phyloP scores from a whole-genome alignment of 768 basidiomycete species.

The Xanthoconium purpureum region DNA sequence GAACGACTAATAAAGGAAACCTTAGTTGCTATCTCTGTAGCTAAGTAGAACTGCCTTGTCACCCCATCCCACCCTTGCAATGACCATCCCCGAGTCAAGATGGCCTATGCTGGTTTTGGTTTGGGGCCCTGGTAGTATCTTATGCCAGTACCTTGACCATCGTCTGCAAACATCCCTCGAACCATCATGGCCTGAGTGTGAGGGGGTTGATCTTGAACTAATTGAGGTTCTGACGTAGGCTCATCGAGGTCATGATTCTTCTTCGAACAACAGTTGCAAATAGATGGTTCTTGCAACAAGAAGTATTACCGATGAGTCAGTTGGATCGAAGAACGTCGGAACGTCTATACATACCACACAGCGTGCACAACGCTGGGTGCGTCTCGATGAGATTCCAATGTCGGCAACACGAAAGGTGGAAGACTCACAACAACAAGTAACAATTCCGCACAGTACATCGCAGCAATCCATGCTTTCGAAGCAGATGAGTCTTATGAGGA shows the following conservation, averaged over 20 bases:
- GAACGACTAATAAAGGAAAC: background rate
- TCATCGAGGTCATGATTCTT: constrained; percentile 2
- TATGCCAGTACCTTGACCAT: background rate
- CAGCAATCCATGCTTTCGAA: constrained; percentile 22
- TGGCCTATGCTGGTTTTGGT: constrained; percentile 8
- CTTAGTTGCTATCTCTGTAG: background rate
- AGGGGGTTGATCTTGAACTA: constrained; percentile 20
- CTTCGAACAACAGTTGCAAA: constrained; percentile 19
- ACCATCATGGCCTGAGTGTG: constrained; percentile 10
- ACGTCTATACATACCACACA: constrained; percentile 13
- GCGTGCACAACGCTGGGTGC: constrained; percentile 6
- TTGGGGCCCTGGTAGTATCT: constrained; percentile 19
- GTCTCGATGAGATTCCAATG: background rate
- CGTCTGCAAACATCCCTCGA: constrained; percentile 13
- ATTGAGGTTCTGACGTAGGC: background rate
- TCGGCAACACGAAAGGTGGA: background rate
- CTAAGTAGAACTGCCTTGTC: background rate
- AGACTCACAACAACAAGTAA: constrained; percentile 22
- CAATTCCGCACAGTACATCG: constrained; percentile 18
- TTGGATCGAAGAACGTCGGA: background rate
- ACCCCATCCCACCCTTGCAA: background rate
- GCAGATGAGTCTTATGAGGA: background rate
- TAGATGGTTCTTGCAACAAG: constrained; percentile 5
- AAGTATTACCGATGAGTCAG: background rate
- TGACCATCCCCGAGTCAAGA: background rate